Evolutionary conservation across 139 green algal species (phyloP), one percentile per base, ranked within the genome.

Genomic region (Protoeuglena noctilucae): DNA sequence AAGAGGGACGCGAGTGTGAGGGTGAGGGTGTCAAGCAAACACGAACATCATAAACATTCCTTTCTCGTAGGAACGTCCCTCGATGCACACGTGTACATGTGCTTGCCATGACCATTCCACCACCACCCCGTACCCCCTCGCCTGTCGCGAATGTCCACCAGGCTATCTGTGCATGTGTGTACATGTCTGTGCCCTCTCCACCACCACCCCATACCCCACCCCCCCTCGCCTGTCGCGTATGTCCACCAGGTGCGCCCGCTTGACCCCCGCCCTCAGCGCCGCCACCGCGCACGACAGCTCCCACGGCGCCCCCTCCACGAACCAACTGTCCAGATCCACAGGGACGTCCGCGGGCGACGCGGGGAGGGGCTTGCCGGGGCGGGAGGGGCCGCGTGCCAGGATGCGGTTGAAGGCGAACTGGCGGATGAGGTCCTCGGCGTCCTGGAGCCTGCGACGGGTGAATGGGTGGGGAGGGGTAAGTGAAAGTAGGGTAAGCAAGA

Each of bases 241-340:
- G 74, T n/a, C 25, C 5, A 94, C 64, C 16, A 94, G 54, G 60
- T 94, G 85, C 0, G 80, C 64, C 0, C 84, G 73, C 47, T 73
- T 82, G 0, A 93, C 73, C 1, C 82, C 83, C 48, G 71, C 60
- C 17, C 62, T 59, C 57, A 63, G 73, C 27, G 61, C 71, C 43
- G 48, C 43, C 9, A 58, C 52, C 18, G 52, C 52, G 1, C 27
- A 47, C 17, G 52, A 39, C 17, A 58, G 40, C 29, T 29, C 29
- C 18, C 17, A 47, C 28, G 52, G 52, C 27, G 9, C 7, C 34
- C 34, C 34, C 34, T 43, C 9, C 34, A 43, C 34, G 9, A 12
- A 7, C 34, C 34, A 43, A 12, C 34, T 43, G 34, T 40, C 30
- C 55, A 61, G 17, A 6, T 52, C 47, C 19, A 61, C 23, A 18